phyloP scores from a whole-genome alignment of 2,329 filamentous ascomycete species.

The Fusarium camptoceras region DNA sequence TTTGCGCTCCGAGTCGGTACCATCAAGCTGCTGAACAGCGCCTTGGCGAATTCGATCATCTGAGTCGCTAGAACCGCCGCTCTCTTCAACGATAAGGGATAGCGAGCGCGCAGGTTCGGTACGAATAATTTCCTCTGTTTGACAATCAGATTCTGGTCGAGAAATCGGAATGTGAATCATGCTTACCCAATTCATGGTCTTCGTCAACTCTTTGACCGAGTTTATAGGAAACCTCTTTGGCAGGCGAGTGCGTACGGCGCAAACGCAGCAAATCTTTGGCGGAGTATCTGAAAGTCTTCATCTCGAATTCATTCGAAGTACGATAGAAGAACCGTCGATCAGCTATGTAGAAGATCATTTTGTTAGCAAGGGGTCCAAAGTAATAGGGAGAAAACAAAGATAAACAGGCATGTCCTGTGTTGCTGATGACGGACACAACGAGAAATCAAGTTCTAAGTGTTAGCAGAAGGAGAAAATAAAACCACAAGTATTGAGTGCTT shows the following conservation, averaged over 20 bases:
- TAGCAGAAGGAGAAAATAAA: not conserved
- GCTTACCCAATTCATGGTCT: conserved; percentile 58
- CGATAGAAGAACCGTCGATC: conserved; percentile 50
- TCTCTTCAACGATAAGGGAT: conserved; percentile 50
- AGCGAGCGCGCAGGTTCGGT: conserved; percentile 44
- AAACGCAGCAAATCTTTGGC: conserved; percentile 58
- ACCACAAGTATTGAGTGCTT: not conserved
- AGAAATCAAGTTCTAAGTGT: not conserved
- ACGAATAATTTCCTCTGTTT: conserved; percentile 50
- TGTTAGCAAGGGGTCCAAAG: conserved; percentile 48
- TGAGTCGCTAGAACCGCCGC: conserved; percentile 14
- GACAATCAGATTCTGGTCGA: conserved; percentile 13
- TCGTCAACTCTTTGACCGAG: conserved; percentile 52
- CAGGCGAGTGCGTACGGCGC: conserved; percentile 42
- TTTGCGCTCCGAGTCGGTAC: conserved; percentile 57
- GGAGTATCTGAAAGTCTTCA: conserved; percentile 59
- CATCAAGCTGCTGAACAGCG: conserved; percentile 52
- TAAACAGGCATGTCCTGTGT: not conserved
- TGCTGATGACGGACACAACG: not conserved
- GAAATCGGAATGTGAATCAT: not conserved
- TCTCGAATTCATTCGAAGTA: conserved; percentile 52
- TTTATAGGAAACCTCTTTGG: conserved; percentile 45
- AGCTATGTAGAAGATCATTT: conserved; percentile 47
- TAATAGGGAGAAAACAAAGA: not conserved
- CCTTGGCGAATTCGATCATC: conserved; percentile 27